Evolutionary conservation across 2,329 filamentous ascomycete genomes (phyloP).

Genomic region (Stromatinia cepivora): DNA sequence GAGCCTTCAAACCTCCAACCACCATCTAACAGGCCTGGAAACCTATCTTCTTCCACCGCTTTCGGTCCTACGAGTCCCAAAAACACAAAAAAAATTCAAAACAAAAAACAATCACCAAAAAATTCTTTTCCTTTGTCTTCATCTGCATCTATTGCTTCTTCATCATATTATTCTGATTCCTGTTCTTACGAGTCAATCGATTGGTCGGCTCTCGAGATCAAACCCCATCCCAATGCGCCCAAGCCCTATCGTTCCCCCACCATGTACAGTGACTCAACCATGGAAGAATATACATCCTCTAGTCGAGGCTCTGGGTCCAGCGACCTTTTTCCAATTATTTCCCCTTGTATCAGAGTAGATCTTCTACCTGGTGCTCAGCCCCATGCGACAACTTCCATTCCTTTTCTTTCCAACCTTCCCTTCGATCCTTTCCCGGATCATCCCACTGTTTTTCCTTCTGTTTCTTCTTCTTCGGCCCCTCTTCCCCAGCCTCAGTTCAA

Average conservation of each 20-base stretch:
- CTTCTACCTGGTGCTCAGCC: not conserved
- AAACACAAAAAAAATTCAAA: not conserved
- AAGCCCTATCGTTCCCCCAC: not conserved
- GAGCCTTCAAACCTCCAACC: slow-evolving; percentile 2
- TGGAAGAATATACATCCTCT: slow-evolving; percentile 1
- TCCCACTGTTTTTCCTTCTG: not conserved
- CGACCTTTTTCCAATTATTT: not conserved
- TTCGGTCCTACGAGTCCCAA: slow-evolving; percentile 8
- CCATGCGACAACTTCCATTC: not conserved
- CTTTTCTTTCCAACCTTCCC: not conserved
- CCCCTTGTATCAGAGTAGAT: not conserved
- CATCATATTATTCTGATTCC: slow-evolving; percentile 5
- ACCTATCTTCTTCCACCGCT: slow-evolving; percentile 7
- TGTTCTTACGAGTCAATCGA: slow-evolving; percentile 16
- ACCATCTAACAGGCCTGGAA: slow-evolving; percentile 4
- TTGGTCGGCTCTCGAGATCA: slow-evolving; percentile 17
- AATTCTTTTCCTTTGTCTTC: slow-evolving; percentile 11
- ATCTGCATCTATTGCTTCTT: not conserved
- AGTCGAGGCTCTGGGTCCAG: not conserved
- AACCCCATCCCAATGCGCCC: not conserved
- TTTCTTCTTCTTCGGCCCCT: not conserved
- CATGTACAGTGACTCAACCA: slow-evolving; percentile 8
- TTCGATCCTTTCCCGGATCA: not conserved
- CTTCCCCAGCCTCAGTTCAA: not conserved
- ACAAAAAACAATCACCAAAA: not conserved